Percentiles rank a stretch among this genome's conserved stretches.
Evolutionary conservation across 306 rosid genomes (phyloP).

Genomic region (Lupinus albus): DNA sequence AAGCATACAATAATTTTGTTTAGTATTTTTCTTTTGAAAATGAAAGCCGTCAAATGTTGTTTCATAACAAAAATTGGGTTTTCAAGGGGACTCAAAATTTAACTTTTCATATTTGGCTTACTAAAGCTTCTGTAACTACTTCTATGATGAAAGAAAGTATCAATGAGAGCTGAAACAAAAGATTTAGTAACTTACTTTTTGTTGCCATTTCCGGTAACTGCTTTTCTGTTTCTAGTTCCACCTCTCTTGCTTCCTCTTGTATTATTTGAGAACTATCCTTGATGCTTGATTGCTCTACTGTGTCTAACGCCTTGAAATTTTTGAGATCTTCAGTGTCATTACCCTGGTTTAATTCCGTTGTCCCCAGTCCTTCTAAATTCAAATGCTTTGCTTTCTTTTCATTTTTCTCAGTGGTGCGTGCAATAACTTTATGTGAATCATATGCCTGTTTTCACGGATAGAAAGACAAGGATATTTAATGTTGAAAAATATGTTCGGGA

Average conservation of each 20-base stretch:
- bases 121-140: too few relatives aligned
- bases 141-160: too few relatives aligned
- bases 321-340: neutral
- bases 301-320: neutral
- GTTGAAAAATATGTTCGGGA: neutral
- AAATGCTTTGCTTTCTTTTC: neutral
- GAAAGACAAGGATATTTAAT: neutral
- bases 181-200: too few relatives aligned
- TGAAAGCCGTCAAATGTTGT: too few relatives aligned
- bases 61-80: too few relatives aligned
- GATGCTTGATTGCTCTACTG: neutral
- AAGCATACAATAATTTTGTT: too few relatives aligned
- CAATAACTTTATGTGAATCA: slow-evolving; percentile 23
- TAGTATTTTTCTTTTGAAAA: too few relatives aligned
- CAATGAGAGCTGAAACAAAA: too few relatives aligned
- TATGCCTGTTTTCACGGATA: slow-evolving; percentile 33
- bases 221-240: neutral
- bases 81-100: too few relatives aligned
- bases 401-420: neutral
- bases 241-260: slow-evolving; percentile 3
- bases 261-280: neutral
- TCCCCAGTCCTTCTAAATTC: neutral
- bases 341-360: neutral
- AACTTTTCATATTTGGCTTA: too few relatives aligned
- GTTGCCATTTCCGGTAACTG: too few relatives aligned